phyloP scores from a whole-genome alignment of 2,329 filamentous ascomycete genomes.

The Plenodomus tracheiphilus region DNA sequence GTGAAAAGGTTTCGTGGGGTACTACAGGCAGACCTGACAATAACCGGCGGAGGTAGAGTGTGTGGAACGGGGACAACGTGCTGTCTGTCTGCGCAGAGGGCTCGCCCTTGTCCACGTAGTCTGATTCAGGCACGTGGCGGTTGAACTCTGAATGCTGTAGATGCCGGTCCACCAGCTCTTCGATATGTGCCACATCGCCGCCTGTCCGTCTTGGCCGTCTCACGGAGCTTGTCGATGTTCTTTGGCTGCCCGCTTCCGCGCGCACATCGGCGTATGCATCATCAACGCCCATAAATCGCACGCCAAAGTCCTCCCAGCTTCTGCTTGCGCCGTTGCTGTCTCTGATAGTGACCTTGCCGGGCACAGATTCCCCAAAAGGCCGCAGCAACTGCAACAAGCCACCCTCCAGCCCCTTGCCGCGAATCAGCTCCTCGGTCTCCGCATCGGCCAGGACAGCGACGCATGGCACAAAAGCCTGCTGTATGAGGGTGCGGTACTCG shows the following conservation, averaged over 20 bases:
- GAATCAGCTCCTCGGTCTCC: slow-evolving; percentile 79
- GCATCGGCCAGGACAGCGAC: slow-evolving; percentile 84
- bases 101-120: slow-evolving; percentile 48
- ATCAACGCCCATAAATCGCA: slow-evolving; percentile 79
- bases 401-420: slow-evolving; percentile 79
- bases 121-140: slow-evolving; percentile 38
- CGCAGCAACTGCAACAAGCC: slow-evolving; percentile 84
- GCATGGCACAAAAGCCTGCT: slow-evolving; percentile 85
- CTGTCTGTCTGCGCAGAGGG: slow-evolving; percentile 22
- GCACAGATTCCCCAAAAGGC: slow-evolving; percentile 86
- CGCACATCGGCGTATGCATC: slow-evolving; percentile 51
- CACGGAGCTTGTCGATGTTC: slow-evolving; percentile 28
- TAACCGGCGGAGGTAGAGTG: slow-evolving; percentile 79
- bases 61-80: slow-evolving; percentile 74
- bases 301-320: slow-evolving; percentile 84
- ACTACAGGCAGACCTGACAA: slow-evolving; percentile 77
- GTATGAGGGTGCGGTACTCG: slow-evolving; percentile 67
- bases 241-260: slow-evolving; percentile 25
- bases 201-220: slow-evolving; percentile 48
- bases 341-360: slow-evolving; percentile 85
- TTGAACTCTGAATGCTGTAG: slow-evolving; percentile 71
- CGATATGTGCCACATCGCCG: slow-evolving; percentile 68
- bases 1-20: slow-evolving; percentile 89
- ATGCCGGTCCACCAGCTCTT: slow-evolving; percentile 79
- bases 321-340: slow-evolving; percentile 86